phyloP scores from a whole-genome alignment of 2,329 filamentous ascomycete genomes.

The Hymenoscyphus scutula region DNA sequence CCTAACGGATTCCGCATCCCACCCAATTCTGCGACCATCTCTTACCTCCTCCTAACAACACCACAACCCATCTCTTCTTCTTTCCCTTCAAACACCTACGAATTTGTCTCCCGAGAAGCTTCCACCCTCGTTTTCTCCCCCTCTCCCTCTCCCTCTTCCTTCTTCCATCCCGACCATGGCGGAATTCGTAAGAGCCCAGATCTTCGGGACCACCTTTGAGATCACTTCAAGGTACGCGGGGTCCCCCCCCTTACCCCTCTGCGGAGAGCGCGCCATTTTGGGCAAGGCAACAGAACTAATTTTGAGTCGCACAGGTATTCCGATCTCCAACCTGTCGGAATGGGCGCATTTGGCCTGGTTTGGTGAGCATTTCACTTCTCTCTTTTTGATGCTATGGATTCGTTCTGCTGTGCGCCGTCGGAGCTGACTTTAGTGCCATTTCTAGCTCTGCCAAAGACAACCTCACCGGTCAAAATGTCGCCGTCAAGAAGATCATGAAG shows the following conservation, averaged over 20 bases:
- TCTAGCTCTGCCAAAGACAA: slow-evolving; percentile 92
- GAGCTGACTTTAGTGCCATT: slow-evolving; percentile 16
- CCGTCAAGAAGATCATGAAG: slow-evolving; percentile 99
- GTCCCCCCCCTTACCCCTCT: slow-evolving; percentile 16
- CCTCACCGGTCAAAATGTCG: slow-evolving; percentile 93
- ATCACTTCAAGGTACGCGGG: slow-evolving; percentile 86
- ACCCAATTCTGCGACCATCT: neutral
- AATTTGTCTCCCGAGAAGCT: neutral
- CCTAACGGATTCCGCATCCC: slow-evolving; percentile 3
- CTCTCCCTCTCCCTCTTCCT: neutral
- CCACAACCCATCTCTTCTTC: neutral
- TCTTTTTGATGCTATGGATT: neutral
- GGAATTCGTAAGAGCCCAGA: slow-evolving; percentile 98
- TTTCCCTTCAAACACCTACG: neutral
- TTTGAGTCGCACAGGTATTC: slow-evolving; percentile 67
- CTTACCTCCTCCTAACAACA: neutral
- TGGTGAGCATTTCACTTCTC: slow-evolving; percentile 63
- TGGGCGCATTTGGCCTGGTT: slow-evolving; percentile 97
- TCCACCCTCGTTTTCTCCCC: neutral
- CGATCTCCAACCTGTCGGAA: slow-evolving; percentile 95
- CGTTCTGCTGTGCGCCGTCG: neutral
- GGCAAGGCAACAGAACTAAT: slow-evolving; percentile 17
- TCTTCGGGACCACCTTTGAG: slow-evolving; percentile 99
- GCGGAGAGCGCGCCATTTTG: slow-evolving; percentile 5
- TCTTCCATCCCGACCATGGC: slow-evolving; percentile 64